Conservation (phyloP, 2,329 filamentous ascomycete genomes). For the Teratosphaeria pseudoeucalypti region DNA sequence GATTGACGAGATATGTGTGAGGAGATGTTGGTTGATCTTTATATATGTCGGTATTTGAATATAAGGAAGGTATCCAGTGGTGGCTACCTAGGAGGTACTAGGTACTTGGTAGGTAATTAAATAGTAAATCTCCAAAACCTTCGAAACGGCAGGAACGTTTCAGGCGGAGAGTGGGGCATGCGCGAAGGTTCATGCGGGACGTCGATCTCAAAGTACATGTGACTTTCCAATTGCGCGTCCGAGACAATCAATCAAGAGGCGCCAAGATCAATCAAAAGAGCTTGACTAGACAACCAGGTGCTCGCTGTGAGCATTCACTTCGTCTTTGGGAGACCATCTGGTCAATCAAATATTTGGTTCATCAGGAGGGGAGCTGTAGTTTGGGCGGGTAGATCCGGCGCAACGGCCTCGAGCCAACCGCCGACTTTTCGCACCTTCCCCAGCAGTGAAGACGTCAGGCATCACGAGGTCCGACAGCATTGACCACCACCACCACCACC, state of each 20-base stretch:
- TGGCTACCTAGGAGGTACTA: too few species aligned
- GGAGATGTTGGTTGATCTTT: too few species aligned
- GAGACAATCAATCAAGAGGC: background rate
- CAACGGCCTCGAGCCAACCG: background rate
- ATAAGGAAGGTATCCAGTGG: too few species aligned
- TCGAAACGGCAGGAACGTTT: background rate
- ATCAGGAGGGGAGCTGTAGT: background rate
- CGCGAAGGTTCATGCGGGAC: background rate
- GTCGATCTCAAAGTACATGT: background rate
- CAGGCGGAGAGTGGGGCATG: background rate
- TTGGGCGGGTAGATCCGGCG: background rate
- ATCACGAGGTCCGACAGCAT: conserved; percentile 1
- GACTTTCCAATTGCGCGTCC: background rate
- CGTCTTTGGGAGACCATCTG: background rate
- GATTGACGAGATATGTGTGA: too few species aligned
- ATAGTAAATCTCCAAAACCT: background rate
- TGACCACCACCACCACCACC: background rate
- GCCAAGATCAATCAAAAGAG: background rate
- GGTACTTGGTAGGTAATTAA: too few species aligned
- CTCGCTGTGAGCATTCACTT: background rate
- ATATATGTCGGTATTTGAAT: too few species aligned
- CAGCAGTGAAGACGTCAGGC: background rate
- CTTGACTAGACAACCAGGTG: background rate
- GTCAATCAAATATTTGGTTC: too few species aligned
- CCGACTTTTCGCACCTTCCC: background rate